Conservation (phyloP, 2,329 filamentous ascomycete genomes). For the Tolypocladium pustulatum region DNA sequence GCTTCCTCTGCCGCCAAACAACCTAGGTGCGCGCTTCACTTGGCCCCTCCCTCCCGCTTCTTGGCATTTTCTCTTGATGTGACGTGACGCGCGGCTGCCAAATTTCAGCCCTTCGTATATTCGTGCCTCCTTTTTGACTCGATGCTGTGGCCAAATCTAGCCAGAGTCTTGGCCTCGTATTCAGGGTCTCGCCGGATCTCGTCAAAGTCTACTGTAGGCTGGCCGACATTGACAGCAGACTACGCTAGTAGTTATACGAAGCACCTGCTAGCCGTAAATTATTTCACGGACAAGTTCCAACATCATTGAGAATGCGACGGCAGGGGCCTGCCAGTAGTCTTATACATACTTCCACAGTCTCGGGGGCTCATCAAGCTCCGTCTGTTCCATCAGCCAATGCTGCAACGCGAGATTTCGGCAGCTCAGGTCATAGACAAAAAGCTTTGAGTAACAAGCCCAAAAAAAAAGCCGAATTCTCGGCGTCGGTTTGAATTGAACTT, state of each 20-base stretch:
- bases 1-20: background rate
- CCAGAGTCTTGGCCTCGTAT: background rate
- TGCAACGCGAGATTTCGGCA: too few relatives aligned
- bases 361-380: background rate
- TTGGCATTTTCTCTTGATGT: background rate
- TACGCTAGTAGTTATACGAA: background rate
- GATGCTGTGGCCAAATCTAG: background rate
- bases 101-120: background rate
- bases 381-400: background rate
- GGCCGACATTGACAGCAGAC: background rate
- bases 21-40: background rate
- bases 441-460: too few relatives aligned
- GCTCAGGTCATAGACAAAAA: too few relatives aligned
- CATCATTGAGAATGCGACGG: background rate
- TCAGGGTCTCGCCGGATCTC: too few relatives aligned
- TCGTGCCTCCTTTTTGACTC: background rate
- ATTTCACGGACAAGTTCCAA: background rate
- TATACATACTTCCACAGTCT: background rate
- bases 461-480: too few relatives aligned
- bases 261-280: too few relatives aligned
- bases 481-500: too few relatives aligned
- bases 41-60: background rate
- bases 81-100: background rate
- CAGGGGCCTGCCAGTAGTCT: background rate
- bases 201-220: too few relatives aligned